These are phyloP conservation scores for Penicillium sp. DNA, from an alignment of 2,329 filamentous ascomycete species.

Conservation along the genomic window DNA sequence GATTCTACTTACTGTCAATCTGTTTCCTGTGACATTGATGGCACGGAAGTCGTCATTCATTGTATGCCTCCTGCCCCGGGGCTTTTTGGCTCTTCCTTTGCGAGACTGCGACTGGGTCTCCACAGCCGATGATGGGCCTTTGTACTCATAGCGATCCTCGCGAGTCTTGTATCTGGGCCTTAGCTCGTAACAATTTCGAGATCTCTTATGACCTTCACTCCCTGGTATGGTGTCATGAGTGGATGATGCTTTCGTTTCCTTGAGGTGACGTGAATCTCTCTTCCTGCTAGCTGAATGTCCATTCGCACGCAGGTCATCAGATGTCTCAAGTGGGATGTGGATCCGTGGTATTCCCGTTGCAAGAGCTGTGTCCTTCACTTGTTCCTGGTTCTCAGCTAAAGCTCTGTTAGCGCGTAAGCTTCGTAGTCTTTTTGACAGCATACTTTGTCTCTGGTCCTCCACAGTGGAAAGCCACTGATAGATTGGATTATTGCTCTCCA, in stretches of 20 bases:
- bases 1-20: slow-evolving; percentile 49
- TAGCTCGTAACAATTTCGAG: slow-evolving; percentile 44
- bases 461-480: slow-evolving; percentile 16
- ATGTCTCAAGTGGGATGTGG: background rate
- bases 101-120: background rate
- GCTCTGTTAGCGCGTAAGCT: background rate
- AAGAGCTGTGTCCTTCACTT: too few relatives aligned
- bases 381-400: background rate
- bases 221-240: background rate
- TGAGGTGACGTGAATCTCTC: background rate
- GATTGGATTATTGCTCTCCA: slow-evolving; percentile 8
- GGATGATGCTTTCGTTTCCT: background rate
- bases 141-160: slow-evolving; percentile 54
- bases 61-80: slow-evolving; percentile 30
- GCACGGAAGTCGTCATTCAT: slow-evolving; percentile 58
- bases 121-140: slow-evolving; percentile 12
- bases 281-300: background rate
- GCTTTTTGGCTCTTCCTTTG: slow-evolving; percentile 22
- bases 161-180: slow-evolving; percentile 56
- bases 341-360: background rate
- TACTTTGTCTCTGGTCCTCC: background rate
- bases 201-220: background rate
- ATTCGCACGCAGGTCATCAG: background rate
- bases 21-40: slow-evolving; percentile 50
- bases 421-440: background rate